Percentiles rank a stretch among this genome's conserved stretches.
Conservation (phyloP, 2,329 filamentous ascomycete genomes). For the Aureobasidium mangrovei region DNA sequence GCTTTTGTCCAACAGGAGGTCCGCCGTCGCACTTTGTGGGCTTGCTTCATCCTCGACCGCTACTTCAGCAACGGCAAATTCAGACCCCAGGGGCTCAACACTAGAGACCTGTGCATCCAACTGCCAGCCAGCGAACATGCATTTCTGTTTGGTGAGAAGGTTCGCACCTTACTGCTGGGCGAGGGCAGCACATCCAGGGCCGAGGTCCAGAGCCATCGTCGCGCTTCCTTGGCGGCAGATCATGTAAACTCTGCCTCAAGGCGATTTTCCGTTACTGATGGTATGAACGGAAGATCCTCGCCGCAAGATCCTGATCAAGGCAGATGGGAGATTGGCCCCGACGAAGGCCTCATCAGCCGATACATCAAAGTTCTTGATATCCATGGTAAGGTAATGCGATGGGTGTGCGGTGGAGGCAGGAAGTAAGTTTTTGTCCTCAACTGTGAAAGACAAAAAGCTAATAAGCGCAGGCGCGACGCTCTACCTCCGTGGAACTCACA, state of each 20-base stretch:
- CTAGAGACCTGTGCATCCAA: slow-evolving; percentile 54
- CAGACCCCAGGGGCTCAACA: slow-evolving; percentile 50
- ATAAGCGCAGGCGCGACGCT: slow-evolving; percentile 43
- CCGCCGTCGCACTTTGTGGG: slow-evolving; percentile 62
- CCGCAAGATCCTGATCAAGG: slow-evolving; percentile 34
- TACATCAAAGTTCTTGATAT: slow-evolving; percentile 47
- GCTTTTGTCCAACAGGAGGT: slow-evolving; percentile 54
- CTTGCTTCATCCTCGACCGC: slow-evolving; percentile 63
- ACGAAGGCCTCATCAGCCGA: slow-evolving; percentile 40
- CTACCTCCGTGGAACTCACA: slow-evolving; percentile 52
- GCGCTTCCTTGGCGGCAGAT: slow-evolving; percentile 33
- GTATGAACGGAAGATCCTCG: neutral
- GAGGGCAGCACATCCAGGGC: slow-evolving; percentile 30
- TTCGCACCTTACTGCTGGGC: slow-evolving; percentile 42
- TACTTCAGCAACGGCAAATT: slow-evolving; percentile 58
- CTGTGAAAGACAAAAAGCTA: slow-evolving; percentile 17
- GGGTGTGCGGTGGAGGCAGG: slow-evolving; percentile 49
- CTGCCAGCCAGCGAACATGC: slow-evolving; percentile 58
- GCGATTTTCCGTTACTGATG: slow-evolving; percentile 8
- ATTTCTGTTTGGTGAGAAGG: slow-evolving; percentile 54
- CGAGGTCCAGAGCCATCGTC: slow-evolving; percentile 38
- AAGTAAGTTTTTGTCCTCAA: slow-evolving; percentile 30
- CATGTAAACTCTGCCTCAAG: slow-evolving; percentile 15
- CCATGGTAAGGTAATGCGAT: slow-evolving; percentile 48
- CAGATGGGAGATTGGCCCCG: slow-evolving; percentile 44